Evolutionary conservation across 192 early-diverging fungal species (phyloP), one percentile per base, ranked within the genome.

Genomic region (Umbelopsis vinacea): DNA sequence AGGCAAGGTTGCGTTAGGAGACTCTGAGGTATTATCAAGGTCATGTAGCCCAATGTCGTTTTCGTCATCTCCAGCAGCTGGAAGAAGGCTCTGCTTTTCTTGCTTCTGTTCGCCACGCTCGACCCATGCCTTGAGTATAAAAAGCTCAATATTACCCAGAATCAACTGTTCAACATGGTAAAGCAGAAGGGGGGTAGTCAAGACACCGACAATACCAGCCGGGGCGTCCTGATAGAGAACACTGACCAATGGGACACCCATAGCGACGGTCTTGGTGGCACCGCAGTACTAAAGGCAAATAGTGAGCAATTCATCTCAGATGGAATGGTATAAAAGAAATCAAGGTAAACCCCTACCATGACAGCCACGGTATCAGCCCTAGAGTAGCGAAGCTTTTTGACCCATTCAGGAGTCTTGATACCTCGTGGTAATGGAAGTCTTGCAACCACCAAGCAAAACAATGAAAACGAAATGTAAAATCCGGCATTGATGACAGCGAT

Each of bases 221-320:
- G 74, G 72, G 5, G 75, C 76, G 37, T 74, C 75, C 24, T 77
- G 72, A 52, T 89, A 91, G 46, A 92, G 75, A n/a, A 91, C 84
- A 71, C 90, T 90, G 75, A 92, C 91, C 60, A 92, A 82, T 2
- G 91, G 91, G 19, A 92, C 88, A 21, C 91, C 91, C 79, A 92
- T 84, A 0, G 91, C 89, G 22, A 92, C 88, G 3, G 91, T 90
- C 71, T 92, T 92, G 2, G 91, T 92, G 4, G 89, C 89, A 14
- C 86, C 91, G 74, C 89, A 91, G 73, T 87, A 90, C 77, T 79
- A 52, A 14, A n/a, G 46, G 24, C 14, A 35, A 26, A 45, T 22
- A 45, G 10, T 26, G 40, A 43, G 40, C 40, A 6, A 43, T 43
- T 0, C 11, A 43, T 43, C 40, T 43, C 40, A 12, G 0, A 7